Percentiles rank a stretch among this genome's conserved stretches.
Conservation (phyloP, 2,329 filamentous ascomycete genomes). For the Stenocarpella maydis region DNA sequence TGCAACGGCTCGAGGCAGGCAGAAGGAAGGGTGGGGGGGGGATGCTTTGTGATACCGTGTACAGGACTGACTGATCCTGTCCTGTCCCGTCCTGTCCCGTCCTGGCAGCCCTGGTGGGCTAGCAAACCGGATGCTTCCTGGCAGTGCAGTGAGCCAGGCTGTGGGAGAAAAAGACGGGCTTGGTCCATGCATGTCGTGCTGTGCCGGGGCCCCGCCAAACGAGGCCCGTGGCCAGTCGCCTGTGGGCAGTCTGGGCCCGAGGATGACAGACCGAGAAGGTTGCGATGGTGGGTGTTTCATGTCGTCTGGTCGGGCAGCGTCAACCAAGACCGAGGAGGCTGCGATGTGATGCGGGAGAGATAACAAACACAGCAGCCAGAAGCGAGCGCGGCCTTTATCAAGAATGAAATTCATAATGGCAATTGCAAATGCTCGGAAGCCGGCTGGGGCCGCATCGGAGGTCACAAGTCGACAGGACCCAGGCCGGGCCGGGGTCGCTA, state of each 20-base stretch:
- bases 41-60: slow-evolving; percentile 20
- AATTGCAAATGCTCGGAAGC: slow-evolving; percentile 37
- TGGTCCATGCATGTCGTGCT: slow-evolving; percentile 30
- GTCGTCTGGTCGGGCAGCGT: too few species aligned
- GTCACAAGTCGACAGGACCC: slow-evolving; percentile 26
- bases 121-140: slow-evolving; percentile 9
- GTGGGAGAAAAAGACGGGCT: slow-evolving; percentile 8
- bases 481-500: slow-evolving; percentile 25
- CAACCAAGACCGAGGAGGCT: too few species aligned
- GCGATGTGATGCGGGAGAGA: too few species aligned
- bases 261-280: too few species aligned
- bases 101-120: neutral
- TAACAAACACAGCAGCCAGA: slow-evolving; percentile 36
- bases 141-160: slow-evolving; percentile 13
- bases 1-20: slow-evolving; percentile 1
- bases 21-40: too few species aligned
- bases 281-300: too few species aligned
- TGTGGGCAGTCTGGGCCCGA: too few species aligned
- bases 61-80: too few species aligned
- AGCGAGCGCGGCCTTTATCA: slow-evolving; percentile 44
- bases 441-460: slow-evolving; percentile 19
- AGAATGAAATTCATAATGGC: slow-evolving; percentile 47
- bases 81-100: too few species aligned
- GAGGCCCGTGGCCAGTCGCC: too few species aligned
- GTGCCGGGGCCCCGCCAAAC: slow-evolving; percentile 34